phyloP scores from a whole-genome alignment of 1,284 basidiomycete genomes.

The Fomitopsis palustris region DNA sequence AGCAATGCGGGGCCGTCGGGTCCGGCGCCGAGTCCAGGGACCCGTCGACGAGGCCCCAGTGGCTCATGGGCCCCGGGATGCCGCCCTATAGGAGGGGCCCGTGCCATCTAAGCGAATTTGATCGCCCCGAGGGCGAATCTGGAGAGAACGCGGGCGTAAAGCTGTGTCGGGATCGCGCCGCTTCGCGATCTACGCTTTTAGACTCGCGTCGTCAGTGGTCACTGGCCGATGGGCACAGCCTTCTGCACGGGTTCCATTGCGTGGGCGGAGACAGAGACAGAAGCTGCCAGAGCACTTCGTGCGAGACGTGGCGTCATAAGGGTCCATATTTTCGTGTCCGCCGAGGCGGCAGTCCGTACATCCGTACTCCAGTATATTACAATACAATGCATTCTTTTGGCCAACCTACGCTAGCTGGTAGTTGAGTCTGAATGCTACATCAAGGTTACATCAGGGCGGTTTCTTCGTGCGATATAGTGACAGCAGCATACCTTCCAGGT shows the following conservation, averaged over 20 bases:
- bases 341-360: neutral
- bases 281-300: neutral
- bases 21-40: neutral
- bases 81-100: neutral
- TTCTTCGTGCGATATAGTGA: neutral
- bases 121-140: neutral
- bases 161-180: neutral
- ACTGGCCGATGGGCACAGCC: no score
- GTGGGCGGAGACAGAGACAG: no score
- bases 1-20: neutral
- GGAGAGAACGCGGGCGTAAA: neutral
- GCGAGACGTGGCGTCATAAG: neutral
- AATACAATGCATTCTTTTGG: neutral
- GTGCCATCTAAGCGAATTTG: neutral
- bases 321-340: neutral
- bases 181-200: neutral
- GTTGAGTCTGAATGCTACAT: conserved; percentile 23
- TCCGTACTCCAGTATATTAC: neutral
- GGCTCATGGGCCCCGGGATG: neutral
- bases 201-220: neutral
- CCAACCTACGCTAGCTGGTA: conserved; percentile 11
- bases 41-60: neutral
- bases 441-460: neutral
- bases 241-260: no score
- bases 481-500: conserved; percentile 63